These are phyloP conservation scores for Hansenula anomala DNA, from an alignment of 1,139 yeast genomes.

Conservation along the genomic window DNA sequence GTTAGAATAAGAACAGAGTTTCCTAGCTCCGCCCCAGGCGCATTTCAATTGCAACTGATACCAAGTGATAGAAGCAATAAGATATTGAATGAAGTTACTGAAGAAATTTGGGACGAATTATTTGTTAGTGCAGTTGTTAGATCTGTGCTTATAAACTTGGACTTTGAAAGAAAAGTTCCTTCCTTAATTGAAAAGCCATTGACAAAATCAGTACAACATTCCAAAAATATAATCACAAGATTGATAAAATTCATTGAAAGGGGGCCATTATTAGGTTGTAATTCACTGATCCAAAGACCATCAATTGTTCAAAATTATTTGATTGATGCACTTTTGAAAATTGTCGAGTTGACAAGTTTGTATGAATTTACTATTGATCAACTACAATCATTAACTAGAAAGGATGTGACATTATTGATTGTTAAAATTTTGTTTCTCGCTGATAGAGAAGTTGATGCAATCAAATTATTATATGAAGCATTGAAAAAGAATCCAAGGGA, in stretches of 20 bases:
- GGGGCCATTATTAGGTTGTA: conserved; percentile 64
- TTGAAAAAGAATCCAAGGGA: conserved; percentile 54
- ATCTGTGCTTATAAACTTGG: conserved; percentile 64
- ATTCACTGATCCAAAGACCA: conserved; percentile 61
- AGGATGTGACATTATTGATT: conserved; percentile 42
- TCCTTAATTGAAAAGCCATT: conserved; percentile 40
- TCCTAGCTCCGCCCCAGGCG: conserved; percentile 35
- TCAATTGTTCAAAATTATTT: conserved; percentile 66
- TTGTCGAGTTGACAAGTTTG: conserved; percentile 61
- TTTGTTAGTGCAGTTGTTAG: conserved; percentile 73
- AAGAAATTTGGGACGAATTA: conserved; percentile 69
- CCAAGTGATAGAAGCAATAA: conserved; percentile 31
- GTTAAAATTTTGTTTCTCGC: conserved; percentile 48
- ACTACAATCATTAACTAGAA: conserved; percentile 42
- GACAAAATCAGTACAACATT: conserved; percentile 39
- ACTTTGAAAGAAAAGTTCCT: conserved; percentile 57
- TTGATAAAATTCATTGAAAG: conserved; percentile 61
- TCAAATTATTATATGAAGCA: conserved; percentile 54
- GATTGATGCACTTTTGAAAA: conserved; percentile 67
- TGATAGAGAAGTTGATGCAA: conserved; percentile 72
- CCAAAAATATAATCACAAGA: conserved; percentile 51
- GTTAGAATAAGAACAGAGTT: conserved; percentile 63
- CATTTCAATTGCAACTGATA: conserved; percentile 22
- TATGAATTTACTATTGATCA: conserved; percentile 54
- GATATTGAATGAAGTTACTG: conserved; percentile 24